Evolutionary conservation across 768 basidiomycete species (phyloP).

Genomic region (Boletus sensibilis): DNA sequence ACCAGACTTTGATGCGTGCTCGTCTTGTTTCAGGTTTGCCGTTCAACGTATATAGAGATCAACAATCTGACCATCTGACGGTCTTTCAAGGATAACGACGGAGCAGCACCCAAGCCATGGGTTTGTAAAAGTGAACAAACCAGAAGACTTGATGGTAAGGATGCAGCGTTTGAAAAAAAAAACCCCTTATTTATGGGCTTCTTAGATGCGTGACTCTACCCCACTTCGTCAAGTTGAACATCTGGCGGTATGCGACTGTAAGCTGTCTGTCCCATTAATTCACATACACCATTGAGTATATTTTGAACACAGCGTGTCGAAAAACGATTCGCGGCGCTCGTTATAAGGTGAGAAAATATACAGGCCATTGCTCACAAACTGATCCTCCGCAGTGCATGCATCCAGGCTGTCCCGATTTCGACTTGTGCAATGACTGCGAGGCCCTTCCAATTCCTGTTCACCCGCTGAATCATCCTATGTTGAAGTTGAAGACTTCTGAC

Average conservation of each 20-base stretch:
- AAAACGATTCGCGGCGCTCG: constrained; percentile 58
- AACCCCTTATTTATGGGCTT: not conserved
- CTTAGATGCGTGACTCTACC: constrained; percentile 32
- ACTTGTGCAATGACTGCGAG: constrained; percentile 78
- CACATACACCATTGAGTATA: not conserved
- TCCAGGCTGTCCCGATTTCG: constrained; percentile 72
- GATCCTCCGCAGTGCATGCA: constrained; percentile 69
- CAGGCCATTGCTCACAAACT: not conserved
- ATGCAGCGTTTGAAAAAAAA: not conserved
- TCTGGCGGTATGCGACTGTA: constrained; percentile 59
- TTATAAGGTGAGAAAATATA: constrained; percentile 56
- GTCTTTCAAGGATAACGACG: constrained; percentile 49
- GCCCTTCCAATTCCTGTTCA: constrained; percentile 77
- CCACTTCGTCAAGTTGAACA: constrained; percentile 37
- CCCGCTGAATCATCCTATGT: constrained; percentile 63
- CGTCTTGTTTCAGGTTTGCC: constrained; percentile 60
- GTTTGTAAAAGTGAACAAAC: constrained; percentile 61
- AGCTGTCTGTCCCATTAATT: constrained; percentile 2
- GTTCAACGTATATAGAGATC: not conserved
- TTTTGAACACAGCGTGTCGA: constrained; percentile 39
- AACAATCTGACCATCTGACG: not conserved
- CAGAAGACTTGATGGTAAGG: constrained; percentile 58
- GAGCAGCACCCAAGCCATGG: constrained; percentile 77
- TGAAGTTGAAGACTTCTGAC: constrained; percentile 65
- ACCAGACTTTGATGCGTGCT: constrained; percentile 75